Evolutionary conservation across 306 rosid genomes (phyloP).

Genomic region (Heteromeles arbutifolia): DNA sequence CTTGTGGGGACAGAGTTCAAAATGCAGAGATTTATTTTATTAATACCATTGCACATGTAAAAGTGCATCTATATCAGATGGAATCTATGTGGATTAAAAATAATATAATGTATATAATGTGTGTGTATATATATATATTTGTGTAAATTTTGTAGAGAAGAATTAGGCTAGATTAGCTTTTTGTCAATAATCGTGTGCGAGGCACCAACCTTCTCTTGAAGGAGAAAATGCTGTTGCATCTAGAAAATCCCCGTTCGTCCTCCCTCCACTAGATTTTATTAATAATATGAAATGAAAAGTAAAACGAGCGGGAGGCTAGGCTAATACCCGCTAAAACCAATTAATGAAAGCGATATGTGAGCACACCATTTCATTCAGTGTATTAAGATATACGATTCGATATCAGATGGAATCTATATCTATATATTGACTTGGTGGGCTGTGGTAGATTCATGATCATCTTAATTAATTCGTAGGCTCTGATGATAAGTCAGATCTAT

Average conservation of each 20-base stretch:
- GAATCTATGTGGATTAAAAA: neutral
- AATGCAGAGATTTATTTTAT: neutral
- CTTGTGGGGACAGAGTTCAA: neutral
- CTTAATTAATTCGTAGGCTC: neutral
- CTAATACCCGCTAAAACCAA: too few species aligned
- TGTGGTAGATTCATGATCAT: neutral
- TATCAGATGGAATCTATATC: neutral
- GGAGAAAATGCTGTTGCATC: too few species aligned
- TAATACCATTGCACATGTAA: neutral
- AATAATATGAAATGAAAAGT: too few species aligned
- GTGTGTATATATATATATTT: too few species aligned
- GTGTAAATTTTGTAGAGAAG: too few species aligned
- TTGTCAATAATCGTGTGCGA: too few species aligned
- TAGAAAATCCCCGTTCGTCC: too few species aligned
- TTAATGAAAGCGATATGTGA: neutral
- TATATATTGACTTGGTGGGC: neutral
- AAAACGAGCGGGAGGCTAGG: too few species aligned
- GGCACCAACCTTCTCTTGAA: rapidly evolving
- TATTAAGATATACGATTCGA: neutral
- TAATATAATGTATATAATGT: too few species aligned
- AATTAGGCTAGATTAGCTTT: too few species aligned
- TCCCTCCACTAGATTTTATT: too few species aligned
- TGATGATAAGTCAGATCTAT: neutral
- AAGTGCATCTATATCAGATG: neutral
- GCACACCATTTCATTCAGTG: neutral